These are phyloP conservation scores for Alopecurus myosuroides DNA, from an alignment of 176 grass and related monocot species.

Conservation along the genomic window DNA sequence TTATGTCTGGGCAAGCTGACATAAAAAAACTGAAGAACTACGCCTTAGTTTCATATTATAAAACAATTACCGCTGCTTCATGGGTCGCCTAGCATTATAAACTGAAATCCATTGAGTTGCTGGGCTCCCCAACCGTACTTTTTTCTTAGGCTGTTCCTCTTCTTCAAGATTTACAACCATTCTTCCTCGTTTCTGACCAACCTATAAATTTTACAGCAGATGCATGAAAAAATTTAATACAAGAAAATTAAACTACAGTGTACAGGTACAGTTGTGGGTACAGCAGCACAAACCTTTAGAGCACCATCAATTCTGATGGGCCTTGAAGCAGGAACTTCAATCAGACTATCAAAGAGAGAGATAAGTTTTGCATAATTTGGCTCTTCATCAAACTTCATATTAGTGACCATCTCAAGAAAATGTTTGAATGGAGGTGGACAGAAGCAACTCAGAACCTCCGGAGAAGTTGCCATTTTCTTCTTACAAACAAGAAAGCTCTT, in stretches of 20 bases:
- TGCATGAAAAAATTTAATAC: not conserved
- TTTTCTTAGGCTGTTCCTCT: slow-evolving; percentile 82
- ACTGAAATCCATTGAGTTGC: slow-evolving; percentile 89
- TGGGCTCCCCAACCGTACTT: slow-evolving; percentile 61
- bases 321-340: slow-evolving; percentile 57
- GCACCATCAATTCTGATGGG: slow-evolving; percentile 88
- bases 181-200: slow-evolving; percentile 85
- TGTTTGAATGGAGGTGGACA: slow-evolving; percentile 84
- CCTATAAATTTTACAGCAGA: slow-evolving; percentile 35
- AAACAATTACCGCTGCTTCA: slow-evolving; percentile 75
- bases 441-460: slow-evolving; percentile 58
- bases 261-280: not conserved
- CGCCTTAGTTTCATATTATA: slow-evolving; percentile 1
- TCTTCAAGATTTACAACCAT: slow-evolving; percentile 62
- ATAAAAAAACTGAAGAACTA: not conserved
- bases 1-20: not conserved
- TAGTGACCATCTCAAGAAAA: slow-evolving; percentile 78
- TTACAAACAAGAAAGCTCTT: slow-evolving; percentile 95
- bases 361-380: slow-evolving; percentile 82
- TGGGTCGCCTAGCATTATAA: slow-evolving; percentile 75
- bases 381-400: slow-evolving; percentile 90
- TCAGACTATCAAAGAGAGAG: slow-evolving; percentile 75
- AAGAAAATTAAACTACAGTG: not conserved
- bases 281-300: slow-evolving; percentile 56
- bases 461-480: slow-evolving; percentile 84